Base-by-base conservation (phyloP, 176 grass and related monocot species). In the Cocos nucifera region DNA sequence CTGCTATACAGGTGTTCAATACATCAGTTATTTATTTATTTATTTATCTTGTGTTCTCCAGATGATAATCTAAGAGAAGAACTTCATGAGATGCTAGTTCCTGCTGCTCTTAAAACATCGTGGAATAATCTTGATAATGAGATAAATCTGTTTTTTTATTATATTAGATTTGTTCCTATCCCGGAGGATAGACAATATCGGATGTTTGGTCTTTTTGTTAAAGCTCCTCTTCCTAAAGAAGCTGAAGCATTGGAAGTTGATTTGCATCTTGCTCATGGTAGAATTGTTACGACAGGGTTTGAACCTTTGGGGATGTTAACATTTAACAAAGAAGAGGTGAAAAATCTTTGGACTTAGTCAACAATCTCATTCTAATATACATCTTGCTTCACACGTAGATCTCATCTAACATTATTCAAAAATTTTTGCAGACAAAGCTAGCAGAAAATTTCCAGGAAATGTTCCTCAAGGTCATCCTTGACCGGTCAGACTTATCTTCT, bases 201-300 rank as follows among this genome's bases (percentile, higher is more conserved):
- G 61, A 90, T 79, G 78, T 96, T 96, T 87, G 91, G 86, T 69
- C 75, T 96, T 77, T 87, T 96, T 79, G 65, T 90, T 66, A 77
- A 79, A 65, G 72, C 75, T 67, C 61, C 58, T 56, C 86, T 96
- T 67, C 91, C 86, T 20, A 66, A 77, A 55, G 91, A 96, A 77
- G 78, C 83, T 82, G 83, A 96, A 79, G 73, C 69, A 23, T 81
- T 90, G 65, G 69, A 96, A 64, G 71, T 96, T 61, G 78, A 85
- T 75, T 82, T 96, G 68, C 91, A 96, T 77, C 77, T 96, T 55
- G 59, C 80, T 73, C 86, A 64, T 75, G 72, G 75, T 57, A 86
- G 86, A 81, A 85, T 96, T 77, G 86, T 80, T 59, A 78, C 84
- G 73, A 79, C 91, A 74, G 73, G 83, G 73, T 74, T 96, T 69